Evolutionary conservation across 805 yeast genomes (phyloP).

Genomic region (Blastobotrys terrestris): DNA sequence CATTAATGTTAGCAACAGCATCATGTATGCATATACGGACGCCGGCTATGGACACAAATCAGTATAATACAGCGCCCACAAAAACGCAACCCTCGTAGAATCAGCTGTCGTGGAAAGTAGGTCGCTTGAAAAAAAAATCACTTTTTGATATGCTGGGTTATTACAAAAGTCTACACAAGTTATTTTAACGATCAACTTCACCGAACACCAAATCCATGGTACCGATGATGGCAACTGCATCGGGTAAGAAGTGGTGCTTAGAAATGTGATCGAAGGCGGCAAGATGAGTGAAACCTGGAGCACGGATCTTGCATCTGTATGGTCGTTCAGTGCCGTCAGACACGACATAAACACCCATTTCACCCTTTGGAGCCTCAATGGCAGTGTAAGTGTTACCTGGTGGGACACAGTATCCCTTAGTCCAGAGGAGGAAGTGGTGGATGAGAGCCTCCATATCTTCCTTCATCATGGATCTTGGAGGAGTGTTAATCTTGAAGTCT

Average conservation of each 20-base stretch:
- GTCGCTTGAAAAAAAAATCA: no score
- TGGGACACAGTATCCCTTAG: conserved; percentile 85
- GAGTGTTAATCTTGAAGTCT: conserved; percentile 79
- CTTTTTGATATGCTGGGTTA: not conserved
- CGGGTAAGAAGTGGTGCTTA: conserved; percentile 82
- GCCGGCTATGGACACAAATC: no score
- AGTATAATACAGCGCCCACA: no score
- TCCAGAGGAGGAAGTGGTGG: conserved; percentile 81
- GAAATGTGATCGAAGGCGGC: conserved; percentile 84
- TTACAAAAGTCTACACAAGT: not conserved
- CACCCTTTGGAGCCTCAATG: conserved; percentile 93
- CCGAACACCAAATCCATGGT: conserved; percentile 94
- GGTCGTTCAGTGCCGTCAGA: conserved; percentile 89
- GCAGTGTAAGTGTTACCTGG: conserved; percentile 88
- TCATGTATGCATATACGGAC: no score
- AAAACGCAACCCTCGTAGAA: no score
- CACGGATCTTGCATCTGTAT: conserved; percentile 85
- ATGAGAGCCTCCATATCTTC: conserved; percentile 90
- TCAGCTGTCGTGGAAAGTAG: no score
- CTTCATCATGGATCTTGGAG: conserved; percentile 76
- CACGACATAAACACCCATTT: conserved; percentile 85
- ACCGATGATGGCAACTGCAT: conserved; percentile 90
- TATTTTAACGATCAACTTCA: conserved; percentile 75
- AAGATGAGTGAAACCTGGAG: conserved; percentile 90
- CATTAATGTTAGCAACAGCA: no score